Conservation (phyloP, 148 eudicot species). For the Vaccinium macrocarpon region DNA sequence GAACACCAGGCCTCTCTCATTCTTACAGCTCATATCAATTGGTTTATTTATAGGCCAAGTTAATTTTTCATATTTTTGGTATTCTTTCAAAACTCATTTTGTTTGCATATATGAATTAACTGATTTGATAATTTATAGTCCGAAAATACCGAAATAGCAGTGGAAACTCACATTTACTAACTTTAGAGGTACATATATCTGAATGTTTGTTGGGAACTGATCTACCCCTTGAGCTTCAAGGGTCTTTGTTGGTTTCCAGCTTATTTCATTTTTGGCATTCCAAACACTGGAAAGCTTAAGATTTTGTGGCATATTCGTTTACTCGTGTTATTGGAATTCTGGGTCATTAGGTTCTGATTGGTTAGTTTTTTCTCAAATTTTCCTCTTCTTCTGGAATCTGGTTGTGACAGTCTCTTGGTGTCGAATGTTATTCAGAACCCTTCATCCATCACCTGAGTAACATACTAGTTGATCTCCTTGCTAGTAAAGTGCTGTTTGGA, state of each 20-base stretch:
- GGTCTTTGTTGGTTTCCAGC: background rate
- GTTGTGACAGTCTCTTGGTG: background rate
- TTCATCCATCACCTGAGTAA: background rate
- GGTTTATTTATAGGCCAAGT: background rate
- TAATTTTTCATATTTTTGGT: no score
- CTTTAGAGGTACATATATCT: no score
- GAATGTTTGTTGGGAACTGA: background rate
- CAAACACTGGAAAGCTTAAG: background rate
- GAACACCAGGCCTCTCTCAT: background rate
- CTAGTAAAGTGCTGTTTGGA: slow-evolving; percentile 4
- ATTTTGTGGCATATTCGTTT: background rate
- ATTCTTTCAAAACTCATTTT: no score
- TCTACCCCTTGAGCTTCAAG: slow-evolving; percentile 8
- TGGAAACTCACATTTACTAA: no score
- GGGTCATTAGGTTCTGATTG: background rate
- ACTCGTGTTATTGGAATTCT: background rate
- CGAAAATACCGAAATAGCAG: no score
- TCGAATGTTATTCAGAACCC: background rate
- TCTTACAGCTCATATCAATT: background rate
- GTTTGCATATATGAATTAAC: no score
- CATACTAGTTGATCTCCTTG: background rate
- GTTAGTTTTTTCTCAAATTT: background rate
- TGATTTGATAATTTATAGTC: no score
- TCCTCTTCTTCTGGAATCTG: background rate
- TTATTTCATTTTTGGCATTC: background rate